Percentiles rank a stretch among this genome's conserved stretches.
These are phyloP conservation scores for Pneumocystis sp. DNA, from an alignment of 1,139 yeast species.

Conservation along the genomic window DNA sequence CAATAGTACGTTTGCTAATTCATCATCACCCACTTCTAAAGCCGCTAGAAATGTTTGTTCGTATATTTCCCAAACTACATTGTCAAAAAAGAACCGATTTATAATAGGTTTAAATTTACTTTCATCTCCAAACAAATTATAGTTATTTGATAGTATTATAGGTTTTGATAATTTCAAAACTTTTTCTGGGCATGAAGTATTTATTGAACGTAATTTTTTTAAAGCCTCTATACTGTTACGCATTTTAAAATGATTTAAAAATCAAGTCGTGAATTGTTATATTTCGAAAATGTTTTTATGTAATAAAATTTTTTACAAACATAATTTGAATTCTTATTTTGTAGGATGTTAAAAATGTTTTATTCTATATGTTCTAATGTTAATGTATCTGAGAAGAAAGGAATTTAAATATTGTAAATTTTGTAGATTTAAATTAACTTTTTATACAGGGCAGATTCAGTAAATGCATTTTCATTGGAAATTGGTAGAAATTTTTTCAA, in stretches of 20 bases:
- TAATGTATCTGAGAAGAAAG: not conserved
- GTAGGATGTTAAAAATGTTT: not conserved
- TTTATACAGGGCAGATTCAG: not conserved
- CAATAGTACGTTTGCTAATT: conserved; percentile 5
- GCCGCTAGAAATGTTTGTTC: conserved; percentile 12
- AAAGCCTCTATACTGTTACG: not conserved
- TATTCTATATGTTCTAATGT: not conserved
- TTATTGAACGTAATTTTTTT: not conserved
- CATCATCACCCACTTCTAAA: conserved; percentile 7
- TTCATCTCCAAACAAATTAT: not conserved
- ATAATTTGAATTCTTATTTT: not conserved
- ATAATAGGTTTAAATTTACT: not conserved
- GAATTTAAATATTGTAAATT: not conserved
- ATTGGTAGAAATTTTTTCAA: conserved; percentile 5
- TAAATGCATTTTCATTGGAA: conserved; percentile 1
- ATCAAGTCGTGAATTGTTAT: not conserved
- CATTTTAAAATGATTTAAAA: not conserved
- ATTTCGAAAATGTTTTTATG: not conserved
- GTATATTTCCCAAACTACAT: conserved; percentile 10
- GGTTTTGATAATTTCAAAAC: not conserved
- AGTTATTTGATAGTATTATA: not conserved
- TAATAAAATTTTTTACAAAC: not conserved
- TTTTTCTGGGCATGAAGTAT: not conserved
- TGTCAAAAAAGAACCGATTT: not conserved
- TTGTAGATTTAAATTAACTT: not conserved